Percentiles rank a stretch among this genome's conserved stretches.
Conservation (phyloP, 352 stramenopile species). For the Thraustochytrium striatum region DNA sequence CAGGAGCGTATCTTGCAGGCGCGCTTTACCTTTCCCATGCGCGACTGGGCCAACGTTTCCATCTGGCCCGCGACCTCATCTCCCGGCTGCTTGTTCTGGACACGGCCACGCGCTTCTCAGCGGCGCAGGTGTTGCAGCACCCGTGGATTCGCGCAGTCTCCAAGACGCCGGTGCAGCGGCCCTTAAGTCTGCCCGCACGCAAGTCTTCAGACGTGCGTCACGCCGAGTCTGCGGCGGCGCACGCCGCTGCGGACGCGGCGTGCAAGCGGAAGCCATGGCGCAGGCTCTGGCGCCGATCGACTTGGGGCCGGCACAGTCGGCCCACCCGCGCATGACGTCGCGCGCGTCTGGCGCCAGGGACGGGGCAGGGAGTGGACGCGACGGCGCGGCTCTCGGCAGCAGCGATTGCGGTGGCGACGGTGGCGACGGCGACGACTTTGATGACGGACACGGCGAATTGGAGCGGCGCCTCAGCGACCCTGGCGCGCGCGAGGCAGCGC, state of each 20-base stretch:
- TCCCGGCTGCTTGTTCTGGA: slow-evolving; percentile 34
- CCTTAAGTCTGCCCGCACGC: too few species aligned
- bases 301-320: too few species aligned
- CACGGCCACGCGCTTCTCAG: slow-evolving; percentile 3
- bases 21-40: slow-evolving; percentile 31
- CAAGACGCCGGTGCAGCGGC: not conserved
- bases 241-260: too few species aligned
- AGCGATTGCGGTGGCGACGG: not conserved
- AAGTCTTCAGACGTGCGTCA: too few species aligned
- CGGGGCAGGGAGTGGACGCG: too few species aligned
- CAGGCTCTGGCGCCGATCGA: too few species aligned
- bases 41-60: slow-evolving; percentile 32
- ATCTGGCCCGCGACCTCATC: slow-evolving; percentile 46
- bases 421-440: not conserved
- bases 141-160: slow-evolving; percentile 28
- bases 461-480: not conserved
- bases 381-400: not conserved
- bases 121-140: slow-evolving; percentile 29
- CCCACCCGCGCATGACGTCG: too few species aligned
- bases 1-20: slow-evolving; percentile 15
- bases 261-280: too few species aligned
- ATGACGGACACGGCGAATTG: not conserved
- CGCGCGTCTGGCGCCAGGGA: too few species aligned
- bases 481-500: too few species aligned
- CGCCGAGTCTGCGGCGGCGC: too few species aligned